A percentile compares a stretch with the other conserved stretches of the same genome.
These are phyloP conservation scores for Bacidia gigantensis DNA, from an alignment of 495 filamentous ascomycete genomes.

Conservation along the genomic window DNA sequence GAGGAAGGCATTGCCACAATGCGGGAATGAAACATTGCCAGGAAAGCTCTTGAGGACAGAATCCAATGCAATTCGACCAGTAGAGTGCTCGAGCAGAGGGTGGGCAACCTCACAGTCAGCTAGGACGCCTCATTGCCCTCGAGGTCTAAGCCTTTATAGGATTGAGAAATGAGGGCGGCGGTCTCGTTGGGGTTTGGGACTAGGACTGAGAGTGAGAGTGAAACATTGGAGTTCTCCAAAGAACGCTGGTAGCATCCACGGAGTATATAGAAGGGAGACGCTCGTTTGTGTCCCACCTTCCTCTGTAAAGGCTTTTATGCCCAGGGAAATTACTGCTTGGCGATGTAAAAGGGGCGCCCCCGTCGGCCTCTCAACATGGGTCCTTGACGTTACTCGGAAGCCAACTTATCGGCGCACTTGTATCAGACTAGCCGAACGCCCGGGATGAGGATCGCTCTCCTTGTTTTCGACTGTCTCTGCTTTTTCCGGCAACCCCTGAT, in stretches of 20 bases:
- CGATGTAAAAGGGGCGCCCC: background rate
- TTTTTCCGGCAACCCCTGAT: background rate
- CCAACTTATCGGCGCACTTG: no score
- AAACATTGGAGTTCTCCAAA: no score
- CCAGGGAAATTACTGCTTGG: conserved; percentile 1
- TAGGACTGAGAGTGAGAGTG: no score
- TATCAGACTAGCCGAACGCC: background rate
- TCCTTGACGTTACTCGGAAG: no score
- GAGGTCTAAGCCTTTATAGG: no score
- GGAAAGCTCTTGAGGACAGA: background rate
- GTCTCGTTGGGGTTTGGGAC: no score
- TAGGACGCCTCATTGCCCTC: background rate
- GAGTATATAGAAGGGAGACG: no score
- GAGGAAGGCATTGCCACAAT: background rate
- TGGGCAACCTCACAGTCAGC: background rate
- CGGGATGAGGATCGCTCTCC: background rate
- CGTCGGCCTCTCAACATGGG: no score
- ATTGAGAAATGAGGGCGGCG: no score
- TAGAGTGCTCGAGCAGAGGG: background rate
- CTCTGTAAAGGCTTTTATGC: no score
- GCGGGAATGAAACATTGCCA: background rate
- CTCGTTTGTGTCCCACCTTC: no score
- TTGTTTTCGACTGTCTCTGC: background rate
- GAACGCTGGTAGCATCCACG: no score
- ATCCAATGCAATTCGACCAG: background rate